Conservation (phyloP, 495 filamentous ascomycete genomes). For the Neurospora hispaniola region DNA sequence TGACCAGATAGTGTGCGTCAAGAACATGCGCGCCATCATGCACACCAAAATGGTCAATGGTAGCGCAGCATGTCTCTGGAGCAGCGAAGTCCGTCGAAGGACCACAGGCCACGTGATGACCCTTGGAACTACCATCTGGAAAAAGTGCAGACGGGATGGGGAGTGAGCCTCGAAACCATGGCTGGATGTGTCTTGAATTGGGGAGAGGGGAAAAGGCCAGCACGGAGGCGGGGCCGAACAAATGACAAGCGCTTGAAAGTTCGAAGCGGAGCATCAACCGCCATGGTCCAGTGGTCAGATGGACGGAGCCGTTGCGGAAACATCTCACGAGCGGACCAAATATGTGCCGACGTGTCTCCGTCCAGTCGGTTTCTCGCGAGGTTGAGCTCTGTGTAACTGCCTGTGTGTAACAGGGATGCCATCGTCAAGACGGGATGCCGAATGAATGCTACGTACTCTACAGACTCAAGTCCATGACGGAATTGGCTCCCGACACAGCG, state of each 20-base stretch:
- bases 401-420: not conserved
- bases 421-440: not conserved
- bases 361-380: not conserved
- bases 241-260: not conserved
- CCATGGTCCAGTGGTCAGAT: not conserved
- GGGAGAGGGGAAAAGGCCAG: not conserved
- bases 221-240: not conserved
- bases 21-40: not conserved
- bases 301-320: not conserved
- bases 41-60: not conserved
- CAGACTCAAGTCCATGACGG: not conserved
- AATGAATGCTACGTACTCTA: not conserved
- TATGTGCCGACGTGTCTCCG: not conserved
- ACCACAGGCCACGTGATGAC: not conserved
- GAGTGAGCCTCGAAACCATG: not conserved
- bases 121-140: not conserved
- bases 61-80: not conserved
- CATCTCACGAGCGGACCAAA: not conserved
- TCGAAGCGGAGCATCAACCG: not conserved
- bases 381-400: not conserved
- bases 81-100: not conserved
- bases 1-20: not conserved
- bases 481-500: not conserved
- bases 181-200: not conserved
- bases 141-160: not conserved